These are phyloP conservation scores for Diophrys sp. DNA, from an alignment of 73 alveolate genomes.

Conservation along the genomic window DNA sequence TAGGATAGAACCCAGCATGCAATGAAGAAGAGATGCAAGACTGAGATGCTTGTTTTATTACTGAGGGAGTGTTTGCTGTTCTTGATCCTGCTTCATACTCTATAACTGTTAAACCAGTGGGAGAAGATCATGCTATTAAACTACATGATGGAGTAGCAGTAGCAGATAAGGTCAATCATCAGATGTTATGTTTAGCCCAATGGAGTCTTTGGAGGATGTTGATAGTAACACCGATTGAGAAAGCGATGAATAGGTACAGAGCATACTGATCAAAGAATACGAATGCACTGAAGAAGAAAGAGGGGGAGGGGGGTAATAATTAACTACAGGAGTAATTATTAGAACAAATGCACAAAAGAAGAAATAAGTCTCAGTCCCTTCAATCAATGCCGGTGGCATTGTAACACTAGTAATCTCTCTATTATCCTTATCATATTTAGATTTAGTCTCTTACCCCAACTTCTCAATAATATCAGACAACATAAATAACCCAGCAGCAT, in stretches of 20 bases:
- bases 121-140: too few relatives aligned
- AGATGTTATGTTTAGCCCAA: neutral
- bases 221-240: neutral
- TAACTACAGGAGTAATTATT: too few relatives aligned
- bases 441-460: slow-evolving; percentile 17
- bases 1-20: too few relatives aligned
- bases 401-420: slow-evolving; percentile 60
- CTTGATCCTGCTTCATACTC: too few relatives aligned
- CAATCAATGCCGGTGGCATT: slow-evolving; percentile 74
- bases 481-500: slow-evolving; percentile 60
- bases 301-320: too few relatives aligned
- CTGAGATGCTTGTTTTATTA: too few relatives aligned
- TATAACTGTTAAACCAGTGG: too few relatives aligned
- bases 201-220: slow-evolving; percentile 1
- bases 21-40: too few relatives aligned
- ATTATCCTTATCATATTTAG: slow-evolving; percentile 4
- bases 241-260: neutral
- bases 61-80: too few relatives aligned
- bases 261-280: neutral
- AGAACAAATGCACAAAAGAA: slow-evolving; percentile 47
- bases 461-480: slow-evolving; percentile 61
- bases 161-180: too few relatives aligned
- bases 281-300: slow-evolving; percentile 44
- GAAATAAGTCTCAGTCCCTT: slow-evolving; percentile 60
- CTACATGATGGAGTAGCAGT: too few relatives aligned